Conservation (phyloP, 2,329 filamentous ascomycete genomes). For the Orbilia oligospora region DNA sequence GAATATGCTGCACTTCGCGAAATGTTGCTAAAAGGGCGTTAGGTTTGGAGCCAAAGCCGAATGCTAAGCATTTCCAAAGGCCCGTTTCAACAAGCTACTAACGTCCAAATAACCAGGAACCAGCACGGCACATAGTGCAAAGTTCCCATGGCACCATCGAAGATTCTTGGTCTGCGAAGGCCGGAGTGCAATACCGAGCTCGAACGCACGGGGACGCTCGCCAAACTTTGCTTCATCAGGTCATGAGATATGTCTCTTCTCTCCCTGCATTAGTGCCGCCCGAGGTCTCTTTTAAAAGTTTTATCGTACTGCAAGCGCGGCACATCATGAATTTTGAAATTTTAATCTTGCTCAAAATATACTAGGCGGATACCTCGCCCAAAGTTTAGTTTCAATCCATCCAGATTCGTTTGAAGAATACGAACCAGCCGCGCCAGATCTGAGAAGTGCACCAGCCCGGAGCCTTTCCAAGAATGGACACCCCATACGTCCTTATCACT, state of each 20-base stretch:
- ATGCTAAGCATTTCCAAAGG: constrained; percentile 40
- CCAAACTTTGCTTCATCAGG: constrained; percentile 42
- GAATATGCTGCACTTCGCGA: constrained; percentile 31
- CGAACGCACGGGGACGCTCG: constrained; percentile 33
- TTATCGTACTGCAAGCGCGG: constrained; percentile 45
- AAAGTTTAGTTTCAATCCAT: neutral
- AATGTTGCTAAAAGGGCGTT: constrained; percentile 17
- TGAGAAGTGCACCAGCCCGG: neutral
- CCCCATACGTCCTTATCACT: neutral
- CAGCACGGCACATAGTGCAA: constrained; percentile 35
- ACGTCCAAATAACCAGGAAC: constrained; percentile 37
- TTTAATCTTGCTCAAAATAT: constrained; percentile 14
- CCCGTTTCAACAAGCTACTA: too few relatives aligned
- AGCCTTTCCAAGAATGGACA: constrained; percentile 1
- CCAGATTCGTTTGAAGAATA: constrained; percentile 16
- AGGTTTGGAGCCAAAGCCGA: neutral
- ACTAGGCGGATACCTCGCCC: neutral
- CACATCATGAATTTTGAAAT: constrained; percentile 21
- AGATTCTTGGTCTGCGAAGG: neutral
- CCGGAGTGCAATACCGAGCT: neutral
- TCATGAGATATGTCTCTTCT: constrained; percentile 1
- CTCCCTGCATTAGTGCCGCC: constrained; percentile 28
- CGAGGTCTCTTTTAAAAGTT: constrained; percentile 6
- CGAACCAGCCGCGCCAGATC: constrained; percentile 17
- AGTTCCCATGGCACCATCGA: constrained; percentile 11